Conservation (phyloP, 1,284 basidiomycete genomes). For the Tilletiopsis washingtonensis region DNA sequence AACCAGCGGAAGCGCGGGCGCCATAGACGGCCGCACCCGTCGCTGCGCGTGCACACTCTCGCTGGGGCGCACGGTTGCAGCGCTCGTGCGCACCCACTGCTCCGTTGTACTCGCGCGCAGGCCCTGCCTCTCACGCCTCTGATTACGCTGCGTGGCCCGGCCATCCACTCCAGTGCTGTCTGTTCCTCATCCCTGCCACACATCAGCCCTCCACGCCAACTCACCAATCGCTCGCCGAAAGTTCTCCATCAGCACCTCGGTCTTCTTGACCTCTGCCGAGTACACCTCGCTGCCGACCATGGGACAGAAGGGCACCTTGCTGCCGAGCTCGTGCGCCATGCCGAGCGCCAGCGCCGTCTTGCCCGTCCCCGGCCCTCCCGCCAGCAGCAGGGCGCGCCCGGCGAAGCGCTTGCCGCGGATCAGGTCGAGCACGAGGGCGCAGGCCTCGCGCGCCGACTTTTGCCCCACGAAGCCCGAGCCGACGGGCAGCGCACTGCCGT, state of each 20-base stretch:
- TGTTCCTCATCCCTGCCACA: too few relatives aligned
- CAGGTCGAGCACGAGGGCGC: conserved; percentile 81
- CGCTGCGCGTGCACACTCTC: background rate
- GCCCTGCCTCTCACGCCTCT: too few relatives aligned
- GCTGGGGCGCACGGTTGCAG: too few relatives aligned
- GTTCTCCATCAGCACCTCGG: conserved; percentile 90
- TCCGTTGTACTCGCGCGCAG: too few relatives aligned
- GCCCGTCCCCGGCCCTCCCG: conserved; percentile 83
- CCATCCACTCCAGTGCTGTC: too few relatives aligned
- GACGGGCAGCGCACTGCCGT: conserved; percentile 67
- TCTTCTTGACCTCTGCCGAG: conserved; percentile 96
- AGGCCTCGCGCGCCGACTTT: conserved; percentile 82
- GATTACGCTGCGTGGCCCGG: too few relatives aligned
- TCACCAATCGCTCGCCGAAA: conserved; percentile 91
- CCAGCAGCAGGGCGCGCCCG: conserved; percentile 77
- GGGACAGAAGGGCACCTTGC: conserved; percentile 93
- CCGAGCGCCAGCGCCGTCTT: conserved; percentile 93
- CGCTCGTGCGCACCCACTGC: too few relatives aligned
- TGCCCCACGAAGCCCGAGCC: conserved; percentile 88
- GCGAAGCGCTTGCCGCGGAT: conserved; percentile 83
- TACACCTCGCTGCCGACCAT: conserved; percentile 98
- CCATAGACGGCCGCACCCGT: background rate
- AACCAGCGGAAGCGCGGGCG: background rate
- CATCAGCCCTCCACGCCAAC: too few relatives aligned
- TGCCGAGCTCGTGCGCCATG: conserved; percentile 84